Base-by-base conservation (phyloP, 2,329 filamentous ascomycete species). In the Paraphaeosphaeria minitans region DNA sequence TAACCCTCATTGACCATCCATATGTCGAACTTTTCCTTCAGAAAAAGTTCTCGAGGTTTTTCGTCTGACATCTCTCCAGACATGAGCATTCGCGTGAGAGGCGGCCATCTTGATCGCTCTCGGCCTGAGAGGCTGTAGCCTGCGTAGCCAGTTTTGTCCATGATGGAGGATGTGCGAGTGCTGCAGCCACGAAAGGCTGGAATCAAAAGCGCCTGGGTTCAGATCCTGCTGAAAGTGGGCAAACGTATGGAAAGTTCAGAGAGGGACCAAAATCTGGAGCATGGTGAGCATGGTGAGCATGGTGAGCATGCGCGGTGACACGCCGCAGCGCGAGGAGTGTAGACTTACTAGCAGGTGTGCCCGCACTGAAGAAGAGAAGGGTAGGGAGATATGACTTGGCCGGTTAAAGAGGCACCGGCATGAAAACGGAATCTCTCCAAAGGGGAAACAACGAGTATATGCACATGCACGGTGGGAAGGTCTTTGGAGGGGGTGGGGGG, bases 1-100 rank as follows among this genome's bases (percentile, higher is more conserved):
- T 92, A 93, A 60, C 91, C 91, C 75, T 94, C 91, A 74, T 94
- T 94, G 61, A 94, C 89, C 91, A 95, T 93, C 91, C 91, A 95
- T 65, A 88, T 83, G 76, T 93, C 89, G 72, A 94, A 89, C 74
- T 85, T 89, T 75, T 94, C 89, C 71, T 85, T 84, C 62, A 85
- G 77, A 24, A 86, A 87, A 67, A 94, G 80, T 57, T 88, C 84
- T 73, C 87, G 87, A 66, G 89, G 87, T 70, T 82, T 85, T 73
- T 92, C 89, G 69, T 88, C 87, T 55, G 87, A 91, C 85, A 93
- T 90, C 80, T 93, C 89, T 51, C 91, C 90, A 56, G 91, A 92
- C 75, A 93, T 84, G 74, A 95, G 80, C 89, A 94, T 92, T 64
- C 90, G 86, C 60, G 90, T 92, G 56, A 95, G 83, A 16, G 91